Evolutionary conservation across 805 yeast species (phyloP).

Genomic region (Candida peoriensis): DNA sequence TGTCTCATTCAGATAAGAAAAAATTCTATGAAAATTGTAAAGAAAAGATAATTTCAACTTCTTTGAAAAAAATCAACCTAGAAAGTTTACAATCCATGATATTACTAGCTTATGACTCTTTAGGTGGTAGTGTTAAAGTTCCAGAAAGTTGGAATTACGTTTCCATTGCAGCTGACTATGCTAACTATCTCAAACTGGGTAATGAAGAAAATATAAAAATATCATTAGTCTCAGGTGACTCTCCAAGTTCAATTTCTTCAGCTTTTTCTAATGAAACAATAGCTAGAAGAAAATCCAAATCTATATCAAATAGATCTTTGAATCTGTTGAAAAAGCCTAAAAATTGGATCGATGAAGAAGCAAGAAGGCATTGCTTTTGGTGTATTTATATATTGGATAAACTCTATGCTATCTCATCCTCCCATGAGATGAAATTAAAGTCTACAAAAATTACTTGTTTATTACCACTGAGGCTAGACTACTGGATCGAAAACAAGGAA

Average conservation of each 20-base stretch:
- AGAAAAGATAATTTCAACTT: slow-evolving; percentile 16
- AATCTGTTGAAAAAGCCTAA: slow-evolving; percentile 16
- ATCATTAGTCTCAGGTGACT: slow-evolving; percentile 11
- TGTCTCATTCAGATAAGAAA: slow-evolving; percentile 9
- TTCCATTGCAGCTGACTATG: slow-evolving; percentile 23
- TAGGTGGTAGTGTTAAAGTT: slow-evolving; percentile 19
- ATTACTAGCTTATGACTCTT: slow-evolving; percentile 19
- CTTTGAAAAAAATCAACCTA: slow-evolving; percentile 16
- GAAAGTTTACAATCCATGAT: slow-evolving; percentile 20
- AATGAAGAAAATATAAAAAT: slow-evolving; percentile 11
- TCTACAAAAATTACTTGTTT: slow-evolving; percentile 13
- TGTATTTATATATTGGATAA: slow-evolving; percentile 21
- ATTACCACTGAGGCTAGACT: slow-evolving; percentile 14
- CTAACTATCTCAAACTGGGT: slow-evolving; percentile 19
- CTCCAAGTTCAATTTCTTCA: slow-evolving; percentile 16
- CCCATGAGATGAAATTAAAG: slow-evolving; percentile 21
- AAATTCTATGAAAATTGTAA: slow-evolving; percentile 13
- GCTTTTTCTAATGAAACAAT: slow-evolving; percentile 10
- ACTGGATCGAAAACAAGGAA: slow-evolving; percentile 11
- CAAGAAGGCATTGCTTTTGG: slow-evolving; percentile 24
- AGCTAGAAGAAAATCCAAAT: slow-evolving; percentile 14
- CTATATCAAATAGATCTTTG: slow-evolving; percentile 15
- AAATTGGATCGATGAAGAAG: slow-evolving; percentile 23
- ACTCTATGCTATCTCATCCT: slow-evolving; percentile 20
- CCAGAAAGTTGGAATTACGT: slow-evolving; percentile 25